A percentile compares a stretch with the other conserved stretches of the same genome.
These are phyloP conservation scores for Pyrus bretschneideri DNA, from an alignment of 306 rosid species.

Conservation along the genomic window DNA sequence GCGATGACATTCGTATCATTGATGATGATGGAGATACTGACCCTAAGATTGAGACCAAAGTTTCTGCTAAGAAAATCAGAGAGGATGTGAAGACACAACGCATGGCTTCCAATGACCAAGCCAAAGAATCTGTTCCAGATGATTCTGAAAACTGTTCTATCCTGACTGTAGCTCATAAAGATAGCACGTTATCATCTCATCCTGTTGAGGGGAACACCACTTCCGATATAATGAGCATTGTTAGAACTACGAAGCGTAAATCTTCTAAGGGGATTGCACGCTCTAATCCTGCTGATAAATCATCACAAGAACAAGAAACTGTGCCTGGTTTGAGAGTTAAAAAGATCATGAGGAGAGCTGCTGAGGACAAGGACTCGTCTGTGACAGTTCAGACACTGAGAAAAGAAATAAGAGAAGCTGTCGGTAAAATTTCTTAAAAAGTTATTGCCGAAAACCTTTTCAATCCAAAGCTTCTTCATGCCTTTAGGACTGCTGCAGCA, in stretches of 20 bases:
- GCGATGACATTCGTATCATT: slow-evolving; percentile 33
- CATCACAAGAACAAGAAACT: slow-evolving; percentile 43
- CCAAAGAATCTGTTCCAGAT: slow-evolving; percentile 26
- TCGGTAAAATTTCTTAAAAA: slow-evolving; percentile 57
- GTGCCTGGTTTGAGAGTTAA: slow-evolving; percentile 79
- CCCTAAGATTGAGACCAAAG: slow-evolving; percentile 36
- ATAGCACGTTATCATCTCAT: slow-evolving; percentile 24
- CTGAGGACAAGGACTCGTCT: slow-evolving; percentile 70
- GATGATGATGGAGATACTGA: slow-evolving; percentile 40
- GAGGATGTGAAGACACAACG: slow-evolving; percentile 33
- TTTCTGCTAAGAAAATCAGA: slow-evolving; percentile 40
- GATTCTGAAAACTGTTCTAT: slow-evolving; percentile 24
- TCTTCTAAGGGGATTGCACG: slow-evolving; percentile 34
- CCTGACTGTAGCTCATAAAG: slow-evolving; percentile 18
- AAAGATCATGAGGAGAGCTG: slow-evolving; percentile 87
- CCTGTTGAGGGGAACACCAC: slow-evolving; percentile 27
- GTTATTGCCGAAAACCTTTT: slow-evolving; percentile 63
- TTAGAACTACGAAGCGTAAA: slow-evolving; percentile 49
- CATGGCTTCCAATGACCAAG: slow-evolving; percentile 19
- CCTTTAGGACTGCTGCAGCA: slow-evolving; percentile 80
- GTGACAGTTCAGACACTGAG: slow-evolving; percentile 66
- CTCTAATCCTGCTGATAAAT: slow-evolving; percentile 31
- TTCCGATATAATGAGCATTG: slow-evolving; percentile 68
- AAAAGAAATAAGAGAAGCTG: slow-evolving; percentile 88
- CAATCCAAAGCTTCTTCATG: slow-evolving; percentile 90